Evolutionary conservation across 495 filamentous ascomycete species (phyloP).

Genomic region (Lasiosphaeris hirsuta): DNA sequence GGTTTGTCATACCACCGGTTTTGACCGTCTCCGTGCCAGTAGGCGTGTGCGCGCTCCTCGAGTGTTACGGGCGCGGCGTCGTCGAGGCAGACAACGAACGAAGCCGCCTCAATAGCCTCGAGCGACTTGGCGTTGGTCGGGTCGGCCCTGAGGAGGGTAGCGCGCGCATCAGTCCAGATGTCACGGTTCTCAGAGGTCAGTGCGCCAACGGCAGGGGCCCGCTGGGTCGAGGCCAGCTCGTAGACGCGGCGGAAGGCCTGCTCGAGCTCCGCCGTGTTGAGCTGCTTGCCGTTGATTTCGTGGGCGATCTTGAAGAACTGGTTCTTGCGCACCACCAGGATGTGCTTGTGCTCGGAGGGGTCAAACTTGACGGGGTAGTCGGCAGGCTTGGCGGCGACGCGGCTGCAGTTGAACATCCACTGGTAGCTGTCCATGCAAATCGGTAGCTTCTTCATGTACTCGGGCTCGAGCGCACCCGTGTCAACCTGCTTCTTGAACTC

Average conservation of each 20-base stretch:
- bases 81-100: slow-evolving; percentile 92
- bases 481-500: slow-evolving; percentile 96
- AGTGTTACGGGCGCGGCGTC: slow-evolving; percentile 89
- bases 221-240: slow-evolving; percentile 63
- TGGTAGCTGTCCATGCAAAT: slow-evolving; percentile 97
- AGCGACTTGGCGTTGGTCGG: slow-evolving; percentile 73
- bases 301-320: slow-evolving; percentile 87
- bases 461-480: slow-evolving; percentile 77
- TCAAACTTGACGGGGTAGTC: slow-evolving; percentile 84
- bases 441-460: slow-evolving; percentile 94
- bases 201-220: slow-evolving; percentile 70
- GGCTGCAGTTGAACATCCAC: slow-evolving; percentile 97
- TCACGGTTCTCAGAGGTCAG: slow-evolving; percentile 92
- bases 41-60: slow-evolving; percentile 91
- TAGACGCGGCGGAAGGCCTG: slow-evolving; percentile 83
- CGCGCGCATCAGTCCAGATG: slow-evolving; percentile 82
- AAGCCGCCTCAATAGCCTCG: slow-evolving; percentile 80
- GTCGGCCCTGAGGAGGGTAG: slow-evolving; percentile 68
- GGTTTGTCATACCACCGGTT: slow-evolving; percentile 99
- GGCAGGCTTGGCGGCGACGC: slow-evolving; percentile 75
- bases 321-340: slow-evolving; percentile 89
- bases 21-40: slow-evolving; percentile 95
- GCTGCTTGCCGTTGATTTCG: slow-evolving; percentile 71
- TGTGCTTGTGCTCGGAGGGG: slow-evolving; percentile 71
- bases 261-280: slow-evolving; percentile 86